Base-by-base conservation (phyloP, 2,329 filamentous ascomycete species). In the Fusarium robinianum region DNA sequence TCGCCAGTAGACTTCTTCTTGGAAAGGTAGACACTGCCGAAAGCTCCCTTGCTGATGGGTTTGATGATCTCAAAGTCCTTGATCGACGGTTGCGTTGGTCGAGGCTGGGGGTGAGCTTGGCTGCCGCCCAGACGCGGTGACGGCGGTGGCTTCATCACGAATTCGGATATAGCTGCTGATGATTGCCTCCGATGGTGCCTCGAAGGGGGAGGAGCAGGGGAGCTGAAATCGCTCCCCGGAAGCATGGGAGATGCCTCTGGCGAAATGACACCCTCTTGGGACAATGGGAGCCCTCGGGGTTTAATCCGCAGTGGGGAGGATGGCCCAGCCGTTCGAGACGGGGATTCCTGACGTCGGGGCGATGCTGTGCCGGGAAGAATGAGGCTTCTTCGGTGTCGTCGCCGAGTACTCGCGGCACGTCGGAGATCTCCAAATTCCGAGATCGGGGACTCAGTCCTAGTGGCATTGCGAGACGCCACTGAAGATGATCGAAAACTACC, bases 1-100 rank as follows among this genome's bases (percentile, higher is more conserved):
- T 99, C 94, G 31, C 91, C 92, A 1, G 95, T 99, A 0, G 90
- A 94, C 69, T 96, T 97, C 77, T 99, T 99, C 73, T 97, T 99
- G 1, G 94, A 92, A 21, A 99, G 73, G 64, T 99, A 99, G 6
- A 99, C 94, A 65, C 94, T 97, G 5, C 94, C 94, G 67, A 99
- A 99, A 4, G 94, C 94, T 35, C 94, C 94, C 70, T 96, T 97
- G 71, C 94, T 99, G 69, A 99, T 99, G 5, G 94, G 94, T 64
- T 99, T 99, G 72, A 99, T 96, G 57, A 99, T 96, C 67, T 99
- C 94, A 59, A 99, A 99, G 63, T 99, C 94, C 61, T 97, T 97
- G 72, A 99, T 99, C 0, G 95, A 99, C 6, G 92, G 90, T 3
- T 94, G 89, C 2, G 92, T 86, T 19, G 92, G 90, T 45, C 90